phyloP scores from a whole-genome alignment of 495 filamentous ascomycete species.

The Daldinia grandis region DNA sequence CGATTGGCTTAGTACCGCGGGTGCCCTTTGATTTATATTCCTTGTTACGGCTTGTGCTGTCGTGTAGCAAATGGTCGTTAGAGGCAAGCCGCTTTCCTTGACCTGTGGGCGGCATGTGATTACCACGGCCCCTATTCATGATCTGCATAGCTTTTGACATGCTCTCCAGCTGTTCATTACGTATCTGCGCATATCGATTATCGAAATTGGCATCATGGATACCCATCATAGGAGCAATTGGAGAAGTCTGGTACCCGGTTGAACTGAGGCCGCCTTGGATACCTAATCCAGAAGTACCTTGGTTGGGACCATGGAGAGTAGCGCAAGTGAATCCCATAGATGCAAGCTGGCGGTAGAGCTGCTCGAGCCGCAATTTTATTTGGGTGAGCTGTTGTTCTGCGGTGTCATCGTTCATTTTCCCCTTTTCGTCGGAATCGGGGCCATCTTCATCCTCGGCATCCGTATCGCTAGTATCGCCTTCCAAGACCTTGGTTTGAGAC shows the following conservation, averaged over 20 bases:
- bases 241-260: not conserved
- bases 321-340: constrained; percentile 15
- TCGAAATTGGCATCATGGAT: not conserved
- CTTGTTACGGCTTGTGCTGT: constrained; percentile 37
- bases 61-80: constrained; percentile 12
- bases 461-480: constrained; percentile 50
- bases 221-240: not conserved
- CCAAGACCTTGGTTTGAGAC: constrained; percentile 40
- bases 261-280: not conserved
- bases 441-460: constrained; percentile 34
- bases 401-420: constrained; percentile 25
- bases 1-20: constrained; percentile 61
- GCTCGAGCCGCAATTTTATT: constrained; percentile 44
- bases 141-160: not conserved
- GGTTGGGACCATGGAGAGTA: constrained; percentile 21
- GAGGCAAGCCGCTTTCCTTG: constrained; percentile 31
- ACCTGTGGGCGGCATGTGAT: not conserved
- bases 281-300: constrained; percentile 4
- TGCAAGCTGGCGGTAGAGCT: constrained; percentile 42
- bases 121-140: not conserved
- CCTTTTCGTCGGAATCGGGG: constrained; percentile 33
- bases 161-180: not conserved
- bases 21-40: constrained; percentile 52
- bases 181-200: not conserved
- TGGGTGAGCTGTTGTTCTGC: constrained; percentile 44